Percentiles rank a stretch among this genome's conserved stretches.
Evolutionary conservation across 352 stramenopile species (phyloP).

Genomic region (Phytophthora idaei): DNA sequence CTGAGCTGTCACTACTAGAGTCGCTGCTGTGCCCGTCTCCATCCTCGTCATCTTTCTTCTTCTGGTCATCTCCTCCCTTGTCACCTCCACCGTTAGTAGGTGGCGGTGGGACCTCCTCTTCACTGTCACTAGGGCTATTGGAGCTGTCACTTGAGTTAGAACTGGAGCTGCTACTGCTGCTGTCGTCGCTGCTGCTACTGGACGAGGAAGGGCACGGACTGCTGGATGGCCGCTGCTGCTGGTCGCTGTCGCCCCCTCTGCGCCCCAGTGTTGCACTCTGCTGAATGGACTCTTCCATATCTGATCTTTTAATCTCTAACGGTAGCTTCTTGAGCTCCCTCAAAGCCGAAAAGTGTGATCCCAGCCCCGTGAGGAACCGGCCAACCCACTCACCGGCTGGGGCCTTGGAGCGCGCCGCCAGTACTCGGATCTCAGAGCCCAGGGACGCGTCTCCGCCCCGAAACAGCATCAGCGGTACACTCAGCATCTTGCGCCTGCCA

Average conservation of each 20-base stretch:
- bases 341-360: conserved; percentile 5
- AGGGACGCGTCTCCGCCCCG: conserved; percentile 6
- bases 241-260: conserved; percentile 13
- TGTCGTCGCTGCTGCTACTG: conserved; percentile 36
- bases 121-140: conserved; percentile 37
- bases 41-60: conserved; percentile 30
- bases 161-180: conserved; percentile 40
- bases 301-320: not conserved
- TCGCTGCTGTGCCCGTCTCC: conserved; percentile 39
- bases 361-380: conserved; percentile 7
- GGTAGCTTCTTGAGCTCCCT: conserved; percentile 6
- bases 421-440: not conserved
- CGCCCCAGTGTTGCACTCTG: conserved; percentile 9
- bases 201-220: conserved; percentile 50
- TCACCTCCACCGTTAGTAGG: conserved; percentile 15
- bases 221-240: conserved; percentile 36
- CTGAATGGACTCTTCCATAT: not conserved
- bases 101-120: conserved; percentile 27
- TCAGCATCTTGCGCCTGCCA: conserved; percentile 25
- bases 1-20: conserved; percentile 40
- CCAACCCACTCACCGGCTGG: conserved; percentile 11
- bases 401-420: conserved; percentile 1
- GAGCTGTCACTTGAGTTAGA: conserved; percentile 36
- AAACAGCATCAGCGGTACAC: conserved; percentile 22
- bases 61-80: conserved; percentile 32